Base-by-base conservation (phyloP, 768 basidiomycete species). In the Suillus tomentosus region DNA sequence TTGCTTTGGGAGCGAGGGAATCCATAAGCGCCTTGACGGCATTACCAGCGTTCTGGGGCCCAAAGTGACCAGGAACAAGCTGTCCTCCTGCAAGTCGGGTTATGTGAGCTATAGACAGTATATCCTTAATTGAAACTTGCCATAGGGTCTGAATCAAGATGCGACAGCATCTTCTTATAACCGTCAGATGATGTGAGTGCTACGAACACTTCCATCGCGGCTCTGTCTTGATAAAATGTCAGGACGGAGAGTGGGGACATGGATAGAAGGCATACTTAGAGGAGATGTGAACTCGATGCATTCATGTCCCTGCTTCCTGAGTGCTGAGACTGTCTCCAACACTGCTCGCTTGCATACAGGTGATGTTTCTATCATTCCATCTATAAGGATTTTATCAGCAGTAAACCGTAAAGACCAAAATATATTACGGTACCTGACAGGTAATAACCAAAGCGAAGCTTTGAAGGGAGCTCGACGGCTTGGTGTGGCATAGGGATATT, bases 1-100 rank as follows among this genome's bases (percentile, higher is more conserved):
- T 92, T 39, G 95, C 96, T 81, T 99, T 98, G 75, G 96, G 96
- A 6, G 96, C 96, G 65, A 99, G 92, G 1, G 96, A 97, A 75
- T 99, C 96, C 96, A 99, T 99, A 66, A 99, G 91, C 3, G 96
- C 96, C 81, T 96, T 97, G 82, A 99, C 96, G 34, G 96, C 96
- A 78, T 98, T 98, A 78, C 96, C 96, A 50, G 96, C 96, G 71
- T 94, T 95, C 71, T 79, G 9, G 87, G 82, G 0, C 82, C 84
- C 37, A 83, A 65, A 5, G 84, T 82, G 4, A 80, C 78, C 14
- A 87, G 69, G 69, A 82, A 85, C 42, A 87, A 64, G 37, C 82
- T 81, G 14, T 73, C 71, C 63, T 87, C 86, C 86, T 87, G 61
- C 51, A 55, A 22, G 19, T 40, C 56, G 24, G 39, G 40, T 58